phyloP scores from a whole-genome alignment of 108 stramenopile genomes.

The Cyclotella sp. region DNA sequence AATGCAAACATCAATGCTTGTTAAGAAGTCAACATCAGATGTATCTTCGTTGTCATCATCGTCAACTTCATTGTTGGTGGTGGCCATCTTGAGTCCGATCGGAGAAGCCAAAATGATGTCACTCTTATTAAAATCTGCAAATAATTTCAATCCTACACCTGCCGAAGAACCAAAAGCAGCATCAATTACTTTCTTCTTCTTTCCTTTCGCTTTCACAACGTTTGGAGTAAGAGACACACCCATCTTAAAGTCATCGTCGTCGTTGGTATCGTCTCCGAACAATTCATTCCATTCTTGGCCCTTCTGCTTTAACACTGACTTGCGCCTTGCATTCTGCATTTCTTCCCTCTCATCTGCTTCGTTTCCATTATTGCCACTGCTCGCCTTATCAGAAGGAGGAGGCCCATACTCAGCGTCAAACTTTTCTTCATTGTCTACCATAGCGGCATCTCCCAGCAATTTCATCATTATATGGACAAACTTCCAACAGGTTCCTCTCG shows the following conservation, averaged over 20 bases:
- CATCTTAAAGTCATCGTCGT: conserved; percentile 95
- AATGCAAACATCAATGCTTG: conserved; percentile 91
- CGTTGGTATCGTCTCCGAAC: conserved; percentile 87
- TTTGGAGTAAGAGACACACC: conserved; percentile 85
- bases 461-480: conserved; percentile 70
- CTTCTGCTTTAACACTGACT: conserved; percentile 63
- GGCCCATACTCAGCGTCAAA: conserved; percentile 82
- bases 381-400: conserved; percentile 32
- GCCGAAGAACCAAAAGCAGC: conserved; percentile 22
- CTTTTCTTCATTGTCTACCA: conserved; percentile 60
- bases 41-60: conserved; percentile 64
- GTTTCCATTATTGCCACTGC: conserved; percentile 36
- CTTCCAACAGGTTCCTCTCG: conserved; percentile 71
- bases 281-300: conserved; percentile 90
- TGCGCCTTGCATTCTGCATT: conserved; percentile 13
- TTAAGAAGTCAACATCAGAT: conserved; percentile 81
- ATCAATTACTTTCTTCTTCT: conserved; percentile 45
- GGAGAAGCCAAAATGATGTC: conserved; percentile 96
- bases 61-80: conserved; percentile 55
- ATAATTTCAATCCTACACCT: conserved; percentile 74
- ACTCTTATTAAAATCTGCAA: conserved; percentile 93
- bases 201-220: conserved; percentile 58
- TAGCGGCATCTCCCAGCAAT: conserved; percentile 54
- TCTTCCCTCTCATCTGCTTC: conserved; percentile 29
- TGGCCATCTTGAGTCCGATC: conserved; percentile 85